Evolutionary conservation across 2,329 filamentous ascomycete genomes (phyloP).

Genomic region (Cadophora luteo-olivacea): DNA sequence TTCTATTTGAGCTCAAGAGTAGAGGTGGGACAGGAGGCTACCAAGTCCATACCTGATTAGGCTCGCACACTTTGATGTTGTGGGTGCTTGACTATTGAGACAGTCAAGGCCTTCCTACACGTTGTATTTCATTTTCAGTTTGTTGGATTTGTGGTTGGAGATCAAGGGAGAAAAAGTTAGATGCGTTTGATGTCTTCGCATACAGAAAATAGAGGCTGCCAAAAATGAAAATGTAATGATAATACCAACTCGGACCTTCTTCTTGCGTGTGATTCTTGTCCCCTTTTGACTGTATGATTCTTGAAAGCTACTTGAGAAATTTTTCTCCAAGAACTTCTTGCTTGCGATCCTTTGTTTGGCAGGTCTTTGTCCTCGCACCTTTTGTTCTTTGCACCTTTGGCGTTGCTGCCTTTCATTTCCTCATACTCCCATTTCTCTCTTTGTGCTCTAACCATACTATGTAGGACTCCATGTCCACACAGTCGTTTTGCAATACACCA

Average conservation of each 20-base stretch:
- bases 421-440: not conserved
- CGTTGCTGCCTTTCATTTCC: not conserved
- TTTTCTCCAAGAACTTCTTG: too few species aligned
- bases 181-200: not conserved
- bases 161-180: not conserved
- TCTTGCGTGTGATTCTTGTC: not conserved
- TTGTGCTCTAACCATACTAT: too few species aligned
- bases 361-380: not conserved
- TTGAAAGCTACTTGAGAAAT: too few species aligned
- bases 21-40: too few species aligned
- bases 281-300: too few species aligned
- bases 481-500: too few species aligned
- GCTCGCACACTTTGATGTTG: too few species aligned
- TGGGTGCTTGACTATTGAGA: not conserved
- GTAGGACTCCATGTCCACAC: too few species aligned
- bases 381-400: not conserved
- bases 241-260: not conserved
- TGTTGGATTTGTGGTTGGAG: conserved; percentile 1
- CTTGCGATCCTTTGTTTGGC: not conserved
- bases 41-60: too few species aligned
- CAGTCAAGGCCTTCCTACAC: not conserved
- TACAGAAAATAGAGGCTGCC: not conserved
- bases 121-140: not conserved
- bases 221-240: not conserved
- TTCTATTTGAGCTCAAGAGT: too few species aligned